Conservation (phyloP, 2,329 filamentous ascomycete species). For the Aureobasidium leucospermi region DNA sequence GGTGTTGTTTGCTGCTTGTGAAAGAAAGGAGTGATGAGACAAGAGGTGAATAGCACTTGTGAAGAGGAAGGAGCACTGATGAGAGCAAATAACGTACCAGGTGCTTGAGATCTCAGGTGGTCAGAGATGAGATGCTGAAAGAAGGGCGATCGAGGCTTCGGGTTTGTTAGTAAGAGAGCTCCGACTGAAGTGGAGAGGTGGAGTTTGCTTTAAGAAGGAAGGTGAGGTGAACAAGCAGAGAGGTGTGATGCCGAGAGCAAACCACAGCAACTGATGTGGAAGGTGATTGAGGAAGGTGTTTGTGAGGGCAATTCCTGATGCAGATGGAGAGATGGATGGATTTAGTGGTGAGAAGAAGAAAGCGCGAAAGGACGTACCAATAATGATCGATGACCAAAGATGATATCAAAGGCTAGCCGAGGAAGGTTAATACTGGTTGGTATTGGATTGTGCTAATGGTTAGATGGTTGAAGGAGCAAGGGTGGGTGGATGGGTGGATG, state of each 20-base stretch:
- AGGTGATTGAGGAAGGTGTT: neutral
- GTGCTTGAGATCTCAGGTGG: neutral
- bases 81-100: neutral
- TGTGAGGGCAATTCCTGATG: neutral
- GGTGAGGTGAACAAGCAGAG: neutral
- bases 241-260: neutral
- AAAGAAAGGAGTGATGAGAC: neutral
- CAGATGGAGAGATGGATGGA: neutral
- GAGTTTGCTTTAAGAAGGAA: neutral
- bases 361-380: neutral
- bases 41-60: neutral
- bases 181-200: neutral
- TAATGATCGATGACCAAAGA: neutral
- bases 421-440: neutral
- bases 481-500: neutral
- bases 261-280: neutral
- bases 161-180: neutral
- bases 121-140: neutral
- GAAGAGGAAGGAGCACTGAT: neutral
- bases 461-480: neutral
- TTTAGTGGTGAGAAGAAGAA: neutral
- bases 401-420: neutral
- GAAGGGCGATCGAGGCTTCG: neutral
- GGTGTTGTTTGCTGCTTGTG: conserved; percentile 4
- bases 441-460: neutral